phyloP scores from a whole-genome alignment of 805 yeast species.

The Barnettozyma populi region DNA sequence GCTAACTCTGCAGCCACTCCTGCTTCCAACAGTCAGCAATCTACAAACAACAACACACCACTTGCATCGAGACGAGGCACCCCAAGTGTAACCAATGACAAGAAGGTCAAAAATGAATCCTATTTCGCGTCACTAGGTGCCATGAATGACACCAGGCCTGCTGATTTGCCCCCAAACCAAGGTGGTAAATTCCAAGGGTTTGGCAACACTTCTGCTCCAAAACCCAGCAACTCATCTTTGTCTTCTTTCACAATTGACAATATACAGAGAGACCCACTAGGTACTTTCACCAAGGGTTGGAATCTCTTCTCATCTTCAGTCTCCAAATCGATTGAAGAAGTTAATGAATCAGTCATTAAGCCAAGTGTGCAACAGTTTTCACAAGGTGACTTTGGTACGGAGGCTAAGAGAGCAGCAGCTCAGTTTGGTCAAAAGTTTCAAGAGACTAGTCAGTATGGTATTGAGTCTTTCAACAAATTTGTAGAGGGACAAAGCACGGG shows the following conservation, averaged over 20 bases:
- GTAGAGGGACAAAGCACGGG: constrained; percentile 31
- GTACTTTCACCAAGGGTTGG: constrained; percentile 93
- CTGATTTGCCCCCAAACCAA: constrained; percentile 79
- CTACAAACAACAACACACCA: constrained; percentile 21
- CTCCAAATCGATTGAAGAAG: constrained; percentile 76
- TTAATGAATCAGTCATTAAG: constrained; percentile 81
- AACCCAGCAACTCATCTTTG: constrained; percentile 35
- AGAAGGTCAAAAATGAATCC: constrained; percentile 60
- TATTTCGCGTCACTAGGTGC: constrained; percentile 80
- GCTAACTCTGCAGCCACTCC: constrained; percentile 4
- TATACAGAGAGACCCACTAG: constrained; percentile 78
- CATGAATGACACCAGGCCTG: constrained; percentile 67
- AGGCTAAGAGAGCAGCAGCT: constrained; percentile 88
- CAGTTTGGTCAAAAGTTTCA: constrained; percentile 94
- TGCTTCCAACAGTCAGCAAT: constrained; percentile 1
- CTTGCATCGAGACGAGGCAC: constrained; percentile 38
- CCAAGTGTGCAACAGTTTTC: constrained; percentile 83
- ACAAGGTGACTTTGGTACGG: constrained; percentile 71
- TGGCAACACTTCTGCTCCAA: constrained; percentile 69
- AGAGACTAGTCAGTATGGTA: constrained; percentile 76
- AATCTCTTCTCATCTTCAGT: constrained; percentile 85
- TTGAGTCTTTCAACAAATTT: constrained; percentile 50
- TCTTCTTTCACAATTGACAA: constrained; percentile 60
- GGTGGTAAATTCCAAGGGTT: constrained; percentile 93
- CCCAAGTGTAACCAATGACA: constrained; percentile 26